Conservation (phyloP, 768 basidiomycete species). For the Trametes meyenii region DNA sequence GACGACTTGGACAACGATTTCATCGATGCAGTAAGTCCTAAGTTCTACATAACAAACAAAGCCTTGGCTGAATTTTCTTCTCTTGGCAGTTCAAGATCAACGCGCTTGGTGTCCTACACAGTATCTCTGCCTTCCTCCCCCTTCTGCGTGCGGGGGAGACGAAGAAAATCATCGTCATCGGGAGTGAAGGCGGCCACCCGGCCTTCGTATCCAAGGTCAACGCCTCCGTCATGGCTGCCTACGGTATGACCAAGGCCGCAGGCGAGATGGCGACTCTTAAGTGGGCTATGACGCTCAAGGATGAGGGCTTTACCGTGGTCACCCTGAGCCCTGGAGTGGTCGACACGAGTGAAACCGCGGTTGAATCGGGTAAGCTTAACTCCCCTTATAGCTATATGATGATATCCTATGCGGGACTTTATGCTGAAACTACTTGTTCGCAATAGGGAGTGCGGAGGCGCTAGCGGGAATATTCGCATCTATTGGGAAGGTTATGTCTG, state of each 20-base stretch:
- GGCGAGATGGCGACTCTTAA: not conserved
- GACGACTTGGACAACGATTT: slow-evolving; percentile 21
- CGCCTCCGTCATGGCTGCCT: slow-evolving; percentile 1
- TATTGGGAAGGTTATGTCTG: not conserved
- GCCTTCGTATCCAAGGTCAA: not conserved
- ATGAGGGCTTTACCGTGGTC: slow-evolving; percentile 12
- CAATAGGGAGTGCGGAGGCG: not conserved
- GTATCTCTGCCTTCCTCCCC: slow-evolving; percentile 43
- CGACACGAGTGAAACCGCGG: not conserved
- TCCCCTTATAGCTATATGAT: not conserved
- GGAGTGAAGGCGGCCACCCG: not conserved
- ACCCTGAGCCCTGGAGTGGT: not conserved
- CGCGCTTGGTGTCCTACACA: slow-evolving; percentile 39
- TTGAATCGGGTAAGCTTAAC: not conserved
- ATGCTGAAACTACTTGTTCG: not conserved
- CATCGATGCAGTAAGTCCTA: slow-evolving; percentile 13
- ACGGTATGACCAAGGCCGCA: slow-evolving; percentile 8
- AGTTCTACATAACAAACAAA: not conserved
- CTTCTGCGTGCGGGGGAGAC: slow-evolving; percentile 35
- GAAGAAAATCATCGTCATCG: slow-evolving; percentile 35
- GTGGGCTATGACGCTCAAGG: slow-evolving; percentile 6
- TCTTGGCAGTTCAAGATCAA: slow-evolving; percentile 36
- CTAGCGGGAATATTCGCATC: not conserved
- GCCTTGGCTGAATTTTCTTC: not conserved
- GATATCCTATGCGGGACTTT: no score